phyloP scores from a whole-genome alignment of 192 early-diverging fungal genomes.

The Jimgerdemannia flammicorona region DNA sequence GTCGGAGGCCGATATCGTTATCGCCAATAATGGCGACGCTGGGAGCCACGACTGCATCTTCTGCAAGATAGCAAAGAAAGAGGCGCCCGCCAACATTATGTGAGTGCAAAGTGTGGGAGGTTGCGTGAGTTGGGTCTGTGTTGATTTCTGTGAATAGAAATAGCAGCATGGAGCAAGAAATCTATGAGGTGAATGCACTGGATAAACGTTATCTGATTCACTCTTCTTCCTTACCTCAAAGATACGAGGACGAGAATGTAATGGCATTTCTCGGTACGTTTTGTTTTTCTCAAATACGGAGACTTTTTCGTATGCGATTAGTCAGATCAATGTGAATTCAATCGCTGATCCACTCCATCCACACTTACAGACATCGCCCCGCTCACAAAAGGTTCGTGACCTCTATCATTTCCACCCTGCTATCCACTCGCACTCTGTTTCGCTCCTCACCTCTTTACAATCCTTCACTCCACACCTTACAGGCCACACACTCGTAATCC shows the following conservation, averaged over 20 bases:
- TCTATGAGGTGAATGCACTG: too few species aligned
- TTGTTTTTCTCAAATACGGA: too few species aligned
- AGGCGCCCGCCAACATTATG: constrained; percentile 9
- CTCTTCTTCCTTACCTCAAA: neutral
- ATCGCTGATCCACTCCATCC: too few species aligned
- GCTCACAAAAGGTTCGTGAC: constrained; percentile 9
- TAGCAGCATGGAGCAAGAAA: neutral
- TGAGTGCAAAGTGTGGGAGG: neutral
- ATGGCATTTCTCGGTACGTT: constrained; percentile 13
- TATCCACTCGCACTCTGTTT: neutral
- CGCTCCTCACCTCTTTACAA: neutral
- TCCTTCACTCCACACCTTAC: neutral
- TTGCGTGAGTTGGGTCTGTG: neutral
- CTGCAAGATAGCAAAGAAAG: constrained; percentile 11
- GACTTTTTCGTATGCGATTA: too few species aligned
- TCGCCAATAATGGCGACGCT: neutral
- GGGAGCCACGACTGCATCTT: constrained; percentile 13
- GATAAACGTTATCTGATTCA: neutral
- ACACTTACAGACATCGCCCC: constrained; percentile 8
- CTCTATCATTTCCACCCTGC: neutral
- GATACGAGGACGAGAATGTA: constrained; percentile 14
- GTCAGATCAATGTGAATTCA: too few species aligned
- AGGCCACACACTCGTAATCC: constrained; percentile 20
- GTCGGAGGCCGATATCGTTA: too few species aligned
- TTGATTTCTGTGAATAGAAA: neutral